Evolutionary conservation across 345 rosid species (phyloP).

Genomic region (Syzygium jambos): DNA sequence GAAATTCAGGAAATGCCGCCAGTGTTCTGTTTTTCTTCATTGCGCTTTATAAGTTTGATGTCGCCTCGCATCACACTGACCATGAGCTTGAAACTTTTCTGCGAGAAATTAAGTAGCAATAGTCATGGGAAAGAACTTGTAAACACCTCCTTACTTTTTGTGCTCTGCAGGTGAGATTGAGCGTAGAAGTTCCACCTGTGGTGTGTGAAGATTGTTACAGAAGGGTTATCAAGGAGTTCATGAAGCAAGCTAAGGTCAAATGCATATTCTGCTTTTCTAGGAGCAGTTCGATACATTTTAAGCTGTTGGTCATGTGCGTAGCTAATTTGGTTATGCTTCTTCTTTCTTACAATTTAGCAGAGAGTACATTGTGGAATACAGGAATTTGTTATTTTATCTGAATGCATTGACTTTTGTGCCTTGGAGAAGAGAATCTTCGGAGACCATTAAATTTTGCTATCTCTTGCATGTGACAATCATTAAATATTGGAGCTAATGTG

Average conservation of each 20-base stretch:
- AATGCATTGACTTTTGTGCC: not conserved
- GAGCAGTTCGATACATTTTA: not conserved
- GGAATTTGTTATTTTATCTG: not conserved
- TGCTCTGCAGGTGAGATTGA: constrained; percentile 45
- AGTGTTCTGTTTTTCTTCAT: not conserved
- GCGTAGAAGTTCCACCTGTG: constrained; percentile 60
- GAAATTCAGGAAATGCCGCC: not conserved
- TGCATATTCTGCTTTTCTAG: not conserved
- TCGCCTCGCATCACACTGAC: not conserved
- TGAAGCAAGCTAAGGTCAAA: constrained; percentile 69
- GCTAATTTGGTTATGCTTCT: not conserved
- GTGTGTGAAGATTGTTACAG: constrained; percentile 76
- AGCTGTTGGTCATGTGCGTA: not conserved
- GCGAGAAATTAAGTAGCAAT: not conserved
- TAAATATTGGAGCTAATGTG: not conserved
- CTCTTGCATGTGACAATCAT: not conserved
- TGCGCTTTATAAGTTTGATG: not conserved
- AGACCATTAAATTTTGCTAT: not conserved
- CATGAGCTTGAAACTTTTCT: not conserved
- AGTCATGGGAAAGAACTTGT: not conserved
- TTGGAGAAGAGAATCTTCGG: not conserved
- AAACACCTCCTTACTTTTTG: not conserved
- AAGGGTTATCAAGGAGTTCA: constrained; percentile 59
- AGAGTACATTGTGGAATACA: not conserved
- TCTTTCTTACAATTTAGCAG: not conserved